Evolutionary conservation across 2,329 filamentous ascomycete genomes (phyloP).

Genomic region (Claviceps maximensis): DNA sequence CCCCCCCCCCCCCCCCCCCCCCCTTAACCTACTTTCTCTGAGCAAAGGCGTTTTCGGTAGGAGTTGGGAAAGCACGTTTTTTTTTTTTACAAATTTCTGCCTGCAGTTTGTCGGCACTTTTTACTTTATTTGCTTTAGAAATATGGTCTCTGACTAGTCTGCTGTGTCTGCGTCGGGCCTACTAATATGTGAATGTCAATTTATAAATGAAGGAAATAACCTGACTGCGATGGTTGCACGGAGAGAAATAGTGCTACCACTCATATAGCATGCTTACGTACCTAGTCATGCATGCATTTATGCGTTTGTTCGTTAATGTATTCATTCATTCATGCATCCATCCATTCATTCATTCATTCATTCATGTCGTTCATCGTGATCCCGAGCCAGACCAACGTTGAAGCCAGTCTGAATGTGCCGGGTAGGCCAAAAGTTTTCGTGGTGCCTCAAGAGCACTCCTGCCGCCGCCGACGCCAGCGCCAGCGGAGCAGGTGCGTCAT

Average conservation of each 20-base stretch:
- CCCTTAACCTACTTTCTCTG: background rate
- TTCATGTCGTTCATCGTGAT: background rate
- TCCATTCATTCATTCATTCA: too few species aligned
- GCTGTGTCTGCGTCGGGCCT: background rate
- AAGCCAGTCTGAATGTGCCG: too few species aligned
- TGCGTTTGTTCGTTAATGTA: too few species aligned
- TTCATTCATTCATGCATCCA: too few species aligned
- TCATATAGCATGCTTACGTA: too few species aligned
- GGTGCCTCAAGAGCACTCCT: background rate
- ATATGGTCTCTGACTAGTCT: background rate
- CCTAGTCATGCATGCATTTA: too few species aligned
- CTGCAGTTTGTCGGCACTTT: background rate
- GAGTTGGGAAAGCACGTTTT: background rate
- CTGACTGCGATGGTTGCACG: background rate
- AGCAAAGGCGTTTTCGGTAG: background rate
- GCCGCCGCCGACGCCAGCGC: background rate
- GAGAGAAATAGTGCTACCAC: too few species aligned
- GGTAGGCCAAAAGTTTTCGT: background rate
- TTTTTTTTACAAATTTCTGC: background rate
- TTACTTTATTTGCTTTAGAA: background rate
- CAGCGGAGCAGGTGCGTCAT: background rate
- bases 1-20: background rate
- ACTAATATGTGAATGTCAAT: background rate
- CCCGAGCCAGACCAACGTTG: background rate
- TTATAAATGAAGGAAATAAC: background rate